Evolutionary conservation across 441 rosid species (phyloP), one percentile per base, ranked within the genome.

Genomic region (Gossypium lobatum): DNA sequence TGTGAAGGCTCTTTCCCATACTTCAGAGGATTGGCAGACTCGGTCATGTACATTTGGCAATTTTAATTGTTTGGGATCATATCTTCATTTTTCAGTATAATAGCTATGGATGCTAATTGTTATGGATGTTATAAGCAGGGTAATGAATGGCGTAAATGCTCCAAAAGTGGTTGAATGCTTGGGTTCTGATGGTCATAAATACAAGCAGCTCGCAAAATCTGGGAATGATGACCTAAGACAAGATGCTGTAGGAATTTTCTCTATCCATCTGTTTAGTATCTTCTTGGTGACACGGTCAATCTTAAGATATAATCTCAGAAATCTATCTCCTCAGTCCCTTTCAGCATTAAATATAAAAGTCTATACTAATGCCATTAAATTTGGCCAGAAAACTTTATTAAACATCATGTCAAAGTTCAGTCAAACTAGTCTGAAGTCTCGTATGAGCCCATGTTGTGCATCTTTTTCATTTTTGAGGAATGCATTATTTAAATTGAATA

Each of bases 181-280:
- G 81, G 99, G 95, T 71, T 95, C 98, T 71, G 99, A 95, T 89
- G 99, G 97, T 71, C 81, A 76, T 63, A 90, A 76, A 80, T 95
- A 95, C 82, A 90, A 91, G 64, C 99, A 95, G 77, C 91, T 95
- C 34, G 99, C 98, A 72, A 95, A 95, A 86, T 95, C 97, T 77
- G 98, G 97, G 80, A 95, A 93, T 77, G 99, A 95, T 81, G 99
- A 95, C 84, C 91, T 95, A 70, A 86, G 99, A 91, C 99, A 95
- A 82, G 99, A 95, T 89, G 98, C 99, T 77, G 99, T 95, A 81
- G 78, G 97, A 70, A 75, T 80, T 53, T 69, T 69, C 26, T 70
- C 74, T 62, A 23, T 68, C 28, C 53, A 34, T 48, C 25, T 71
- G 18, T 69, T 50, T 7, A 2, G n/a, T 64, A 7, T 55, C 75